Base-by-base conservation (phyloP, 2,329 filamentous ascomycete species). In the Fusarium scirpi region DNA sequence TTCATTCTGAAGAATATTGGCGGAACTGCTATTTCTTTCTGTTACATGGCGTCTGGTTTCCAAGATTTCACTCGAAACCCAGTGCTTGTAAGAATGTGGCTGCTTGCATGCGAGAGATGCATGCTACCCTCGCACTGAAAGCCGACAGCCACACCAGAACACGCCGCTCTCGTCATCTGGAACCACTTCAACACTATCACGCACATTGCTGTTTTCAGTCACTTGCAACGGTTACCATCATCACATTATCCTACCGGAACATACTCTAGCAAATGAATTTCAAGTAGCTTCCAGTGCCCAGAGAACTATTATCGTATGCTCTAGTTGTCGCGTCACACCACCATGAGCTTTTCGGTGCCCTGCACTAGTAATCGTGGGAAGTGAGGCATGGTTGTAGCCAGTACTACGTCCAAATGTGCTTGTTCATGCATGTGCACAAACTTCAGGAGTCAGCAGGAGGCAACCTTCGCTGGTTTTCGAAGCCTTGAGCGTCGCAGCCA, bases 151-250 rank as follows among this genome's bases (percentile, higher is more conserved):
- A 72, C 68, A 66, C 62, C 49, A 49, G 40, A 61, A 47, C 58
- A 65, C 61, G 72, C 72, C 70, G 62, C 72, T 72, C 72, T 74
- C 72, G 72, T 74, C 72, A 74, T 74, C 68, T 69, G 63, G 52
- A 61, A 62, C 59, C 53, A 59, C 57, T 61, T 64, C 61, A 72
- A 72, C 67, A 71, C 70, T 70, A 74, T 53, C 55, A 64, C 65
- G 32, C 25, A 41, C 30, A 34, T n/a, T 22, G n/a, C 24, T 46
- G 38, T 54, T 46, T 47, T 49, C 44, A 61, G 49, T 66, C 65
- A 73, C 62, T 63, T 62, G 62, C 54, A 68, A 58, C 27, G 49
- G 43, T 51, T 29, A 24, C 30, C 53, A 48, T 65, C 62, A 57
- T 61, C 58, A 63, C 70, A 65, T 58, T 40, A 49, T 55, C 54